phyloP scores from a whole-genome alignment of 768 basidiomycete species.

The Nidularia pulvinata region DNA sequence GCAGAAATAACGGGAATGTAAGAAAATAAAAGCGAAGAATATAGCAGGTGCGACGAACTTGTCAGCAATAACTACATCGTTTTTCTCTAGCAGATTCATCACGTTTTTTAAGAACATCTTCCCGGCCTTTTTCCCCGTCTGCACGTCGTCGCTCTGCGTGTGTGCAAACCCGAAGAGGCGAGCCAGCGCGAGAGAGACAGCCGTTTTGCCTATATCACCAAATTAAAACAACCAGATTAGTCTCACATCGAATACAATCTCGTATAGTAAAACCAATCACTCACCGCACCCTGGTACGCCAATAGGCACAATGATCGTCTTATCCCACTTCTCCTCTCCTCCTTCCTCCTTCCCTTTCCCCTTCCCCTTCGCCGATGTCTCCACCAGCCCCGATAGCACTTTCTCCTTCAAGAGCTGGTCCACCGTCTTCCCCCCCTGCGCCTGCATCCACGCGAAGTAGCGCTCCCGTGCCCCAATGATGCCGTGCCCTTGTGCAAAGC shows the following conservation, averaged over 20 bases:
- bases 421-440: no score
- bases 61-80: slow-evolving; percentile 91
- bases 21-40: slow-evolving; percentile 14
- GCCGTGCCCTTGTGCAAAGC: slow-evolving; percentile 71
- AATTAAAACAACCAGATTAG: neutral
- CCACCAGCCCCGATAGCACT: no score
- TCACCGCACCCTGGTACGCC: slow-evolving; percentile 93
- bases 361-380: slow-evolving; percentile 33
- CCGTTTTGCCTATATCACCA: slow-evolving; percentile 74
- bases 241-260: neutral
- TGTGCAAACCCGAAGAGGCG: slow-evolving; percentile 88
- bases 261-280: slow-evolving; percentile 19
- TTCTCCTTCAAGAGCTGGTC: no score
- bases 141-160: slow-evolving; percentile 92
- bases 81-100: slow-evolving; percentile 47
- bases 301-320: slow-evolving; percentile 86
- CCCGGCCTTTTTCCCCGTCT: slow-evolving; percentile 65
- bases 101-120: slow-evolving; percentile 77
- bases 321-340: slow-evolving; percentile 28
- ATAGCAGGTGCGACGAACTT: slow-evolving; percentile 44
- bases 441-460: slow-evolving; percentile 69
- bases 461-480: slow-evolving; percentile 83
- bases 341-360: slow-evolving; percentile 6
- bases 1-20: neutral
- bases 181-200: slow-evolving; percentile 75